Evolutionary conservation across 208 protist genomes (phyloP).

Genomic region (Leishmania martiniquensis): DNA sequence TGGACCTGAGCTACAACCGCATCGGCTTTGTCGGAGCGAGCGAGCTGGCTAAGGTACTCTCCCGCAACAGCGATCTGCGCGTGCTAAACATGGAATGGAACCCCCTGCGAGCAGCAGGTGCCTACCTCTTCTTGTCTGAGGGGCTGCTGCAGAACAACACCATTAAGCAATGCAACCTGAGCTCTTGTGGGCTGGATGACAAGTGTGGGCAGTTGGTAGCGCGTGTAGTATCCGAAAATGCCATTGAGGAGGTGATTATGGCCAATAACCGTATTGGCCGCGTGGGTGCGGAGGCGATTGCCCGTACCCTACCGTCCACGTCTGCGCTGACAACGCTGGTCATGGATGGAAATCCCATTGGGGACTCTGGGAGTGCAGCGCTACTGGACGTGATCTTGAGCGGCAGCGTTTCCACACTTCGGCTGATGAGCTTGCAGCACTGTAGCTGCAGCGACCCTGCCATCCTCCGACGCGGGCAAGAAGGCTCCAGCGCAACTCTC

Average conservation of each 20-base stretch:
- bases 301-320: slow-evolving; percentile 67
- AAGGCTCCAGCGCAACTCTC: slow-evolving; percentile 23
- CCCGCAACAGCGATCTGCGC: slow-evolving; percentile 82
- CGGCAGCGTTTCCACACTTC: slow-evolving; percentile 53
- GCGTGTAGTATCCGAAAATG: slow-evolving; percentile 85
- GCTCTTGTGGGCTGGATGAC: slow-evolving; percentile 82
- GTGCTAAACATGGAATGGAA: slow-evolving; percentile 93
- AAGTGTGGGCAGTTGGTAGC: slow-evolving; percentile 63
- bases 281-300: slow-evolving; percentile 74
- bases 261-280: slow-evolving; percentile 89
- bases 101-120: slow-evolving; percentile 65
- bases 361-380: slow-evolving; percentile 68
- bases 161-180: slow-evolving; percentile 87
- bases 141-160: slow-evolving; percentile 91
- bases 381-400: slow-evolving; percentile 57
- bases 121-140: slow-evolving; percentile 63
- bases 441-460: slow-evolving; percentile 56
- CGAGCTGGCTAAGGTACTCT: slow-evolving; percentile 74
- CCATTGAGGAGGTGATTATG: slow-evolving; percentile 89
- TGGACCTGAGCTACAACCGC: slow-evolving; percentile 91
- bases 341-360: slow-evolving; percentile 86
- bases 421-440: slow-evolving; percentile 68
- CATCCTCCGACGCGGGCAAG: slow-evolving; percentile 36
- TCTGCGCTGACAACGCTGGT: slow-evolving; percentile 75
- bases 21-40: slow-evolving; percentile 79